Evolutionary conservation across 2,329 filamentous ascomycete genomes (phyloP), one percentile per base, ranked within the genome.

Genomic region (Penicillium corylophilum): DNA sequence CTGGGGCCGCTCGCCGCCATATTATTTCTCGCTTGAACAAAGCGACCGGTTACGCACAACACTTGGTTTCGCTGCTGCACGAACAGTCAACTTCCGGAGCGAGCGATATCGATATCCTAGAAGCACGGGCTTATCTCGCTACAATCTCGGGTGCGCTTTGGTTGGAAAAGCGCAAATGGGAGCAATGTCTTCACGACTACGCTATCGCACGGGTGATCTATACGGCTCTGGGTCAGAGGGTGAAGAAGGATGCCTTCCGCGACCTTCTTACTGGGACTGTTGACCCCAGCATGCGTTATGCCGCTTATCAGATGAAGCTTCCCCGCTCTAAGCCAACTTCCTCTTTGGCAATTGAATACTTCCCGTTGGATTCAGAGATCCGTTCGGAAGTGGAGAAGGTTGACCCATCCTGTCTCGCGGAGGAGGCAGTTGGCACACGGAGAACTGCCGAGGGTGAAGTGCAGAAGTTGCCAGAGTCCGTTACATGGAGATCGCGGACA

Each of bases 281-380:
- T 55, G 94, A 99, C 68, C 92, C 92, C 2, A 95, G 91, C 56
- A 89, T 99, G 64, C 87, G 93, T 57, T 97, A 95, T 71, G 92
- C 92, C 31, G 91, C 94, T 16, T 97, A 97, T 70, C 91, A 96
- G 71, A 81, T 91, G 68, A 88, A 93, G 69, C 83, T 95, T 28
- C 89, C 93, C 0, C 85, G 94, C 39, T 96, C 91, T 2, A 83
- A 91, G 48, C 86, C 92, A 2, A 86, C 96, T 44, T 81, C 87
- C 0, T 82, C 85, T 7, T 88, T 97, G 57, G 88, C 90, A 2
- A 85, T 86, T 61, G 86, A 88, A 59, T 86, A 86, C 54, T 96
- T 97, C 62, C 87, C 89, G 1, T 76, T 77, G 10, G 81, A 84
- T 22, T 65, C 75, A 1, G 72, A 79, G 8, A 75, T 96, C 13